These are phyloP conservation scores for Metschnikowia kofuensis DNA, from an alignment of 805 yeast genomes.

Conservation along the genomic window DNA sequence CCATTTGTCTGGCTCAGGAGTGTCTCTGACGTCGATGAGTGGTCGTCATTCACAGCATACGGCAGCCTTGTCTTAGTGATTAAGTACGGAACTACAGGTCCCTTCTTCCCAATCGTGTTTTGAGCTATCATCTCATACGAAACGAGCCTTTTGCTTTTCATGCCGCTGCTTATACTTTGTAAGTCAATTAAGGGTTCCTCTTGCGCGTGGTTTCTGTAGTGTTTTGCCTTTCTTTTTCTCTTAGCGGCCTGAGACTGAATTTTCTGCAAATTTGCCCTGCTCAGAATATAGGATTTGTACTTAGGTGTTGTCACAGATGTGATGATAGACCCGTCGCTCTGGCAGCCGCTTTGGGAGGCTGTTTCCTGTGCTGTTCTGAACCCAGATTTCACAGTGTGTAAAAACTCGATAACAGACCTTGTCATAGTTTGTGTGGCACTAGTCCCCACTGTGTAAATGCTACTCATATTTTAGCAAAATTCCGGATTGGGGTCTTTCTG, in stretches of 20 bases:
- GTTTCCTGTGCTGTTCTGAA: conserved; percentile 3
- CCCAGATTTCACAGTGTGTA: conserved; percentile 4
- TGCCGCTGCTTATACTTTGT: background rate
- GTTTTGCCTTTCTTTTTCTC: background rate
- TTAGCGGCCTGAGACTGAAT: background rate
- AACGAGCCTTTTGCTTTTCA: background rate
- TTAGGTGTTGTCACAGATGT: background rate
- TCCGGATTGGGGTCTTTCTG: background rate
- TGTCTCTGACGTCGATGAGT: background rate
- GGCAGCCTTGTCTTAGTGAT: background rate
- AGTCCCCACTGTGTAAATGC: background rate
- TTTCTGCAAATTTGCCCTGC: background rate
- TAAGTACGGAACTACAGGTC: conserved; percentile 4
- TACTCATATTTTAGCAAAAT: conserved; percentile 3
- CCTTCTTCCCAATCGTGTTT: conserved; percentile 4
- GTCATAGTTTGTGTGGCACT: conserved; percentile 4
- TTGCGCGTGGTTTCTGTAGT: background rate
- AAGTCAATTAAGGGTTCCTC: too few species aligned
- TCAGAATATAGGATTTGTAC: background rate
- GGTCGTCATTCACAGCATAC: background rate
- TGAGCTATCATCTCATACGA: conserved; percentile 5
- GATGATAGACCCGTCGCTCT: background rate
- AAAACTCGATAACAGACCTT: conserved; percentile 1
- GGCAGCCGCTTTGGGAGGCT: background rate
- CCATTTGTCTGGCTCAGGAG: conserved; percentile 1